These are phyloP conservation scores for Taphrina pruni DNA, from an alignment of 1,139 yeast species.

Conservation along the genomic window DNA sequence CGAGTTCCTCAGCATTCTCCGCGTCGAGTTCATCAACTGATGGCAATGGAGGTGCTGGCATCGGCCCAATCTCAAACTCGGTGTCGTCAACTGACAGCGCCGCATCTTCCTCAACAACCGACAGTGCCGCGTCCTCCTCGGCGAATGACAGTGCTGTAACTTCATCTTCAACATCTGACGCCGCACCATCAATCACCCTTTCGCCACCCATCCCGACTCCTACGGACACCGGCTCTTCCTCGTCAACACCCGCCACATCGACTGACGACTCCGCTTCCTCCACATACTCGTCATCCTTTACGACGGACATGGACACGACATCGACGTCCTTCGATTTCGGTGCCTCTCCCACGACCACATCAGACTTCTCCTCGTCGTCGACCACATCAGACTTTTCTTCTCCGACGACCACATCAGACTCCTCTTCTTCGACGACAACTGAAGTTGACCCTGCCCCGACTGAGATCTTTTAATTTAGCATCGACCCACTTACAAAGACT, in stretches of 20 bases:
- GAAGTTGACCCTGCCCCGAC: no score
- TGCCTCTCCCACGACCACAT: neutral
- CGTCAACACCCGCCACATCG: neutral
- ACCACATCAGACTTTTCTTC: neutral
- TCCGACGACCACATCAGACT: neutral
- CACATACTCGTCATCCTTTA: no score
- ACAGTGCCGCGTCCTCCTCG: neutral
- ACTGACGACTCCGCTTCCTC: neutral
- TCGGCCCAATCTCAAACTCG: neutral
- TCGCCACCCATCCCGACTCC: neutral
- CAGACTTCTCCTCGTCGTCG: neutral
- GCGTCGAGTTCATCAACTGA: neutral
- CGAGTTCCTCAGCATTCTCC: neutral
- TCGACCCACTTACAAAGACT: no score
- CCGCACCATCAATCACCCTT: neutral
- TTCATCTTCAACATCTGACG: neutral
- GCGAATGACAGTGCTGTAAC: neutral
- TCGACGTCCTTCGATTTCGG: neutral
- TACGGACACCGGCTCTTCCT: neutral
- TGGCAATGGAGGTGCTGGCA: conserved; percentile 7
- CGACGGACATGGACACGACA: no score
- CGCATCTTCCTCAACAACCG: neutral
- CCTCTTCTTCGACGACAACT: neutral
- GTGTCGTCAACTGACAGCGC: neutral
- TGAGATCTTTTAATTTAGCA: no score